phyloP scores from a whole-genome alignment of 2,329 filamentous ascomycete genomes.

The Bipolaris sorokiniana region DNA sequence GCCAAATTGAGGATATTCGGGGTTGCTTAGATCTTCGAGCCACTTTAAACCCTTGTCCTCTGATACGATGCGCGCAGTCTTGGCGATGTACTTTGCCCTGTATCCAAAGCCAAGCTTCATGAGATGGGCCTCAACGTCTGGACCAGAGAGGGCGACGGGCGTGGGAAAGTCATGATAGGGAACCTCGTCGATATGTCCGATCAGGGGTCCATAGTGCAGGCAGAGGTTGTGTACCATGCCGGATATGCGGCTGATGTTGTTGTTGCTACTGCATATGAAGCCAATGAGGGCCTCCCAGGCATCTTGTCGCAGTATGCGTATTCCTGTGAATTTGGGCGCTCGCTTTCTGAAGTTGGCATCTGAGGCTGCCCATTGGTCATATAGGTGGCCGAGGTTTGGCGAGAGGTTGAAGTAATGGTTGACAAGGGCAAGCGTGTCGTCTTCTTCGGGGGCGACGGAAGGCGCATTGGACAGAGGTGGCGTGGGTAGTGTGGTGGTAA shows the following conservation, averaged over 20 bases:
- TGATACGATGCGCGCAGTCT: slow-evolving; percentile 79
- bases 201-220: slow-evolving; percentile 77
- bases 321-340: slow-evolving; percentile 84
- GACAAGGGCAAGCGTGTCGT: slow-evolving; percentile 78
- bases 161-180: slow-evolving; percentile 87
- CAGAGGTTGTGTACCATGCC: slow-evolving; percentile 97
- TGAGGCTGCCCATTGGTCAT: slow-evolving; percentile 82
- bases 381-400: slow-evolving; percentile 76
- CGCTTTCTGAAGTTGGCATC: slow-evolving; percentile 90
- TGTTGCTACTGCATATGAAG: slow-evolving; percentile 99
- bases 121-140: slow-evolving; percentile 79
- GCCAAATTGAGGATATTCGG: slow-evolving; percentile 69
- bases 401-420: slow-evolving; percentile 86
- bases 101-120: slow-evolving; percentile 91
- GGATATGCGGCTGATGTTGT: slow-evolving; percentile 93
- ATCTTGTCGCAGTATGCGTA: slow-evolving; percentile 92
- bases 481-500: slow-evolving; percentile 44
- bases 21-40: slow-evolving; percentile 80
- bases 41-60: slow-evolving; percentile 71
- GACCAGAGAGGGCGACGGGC: slow-evolving; percentile 73
- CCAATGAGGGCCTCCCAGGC: slow-evolving; percentile 92
- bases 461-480: slow-evolving; percentile 49
- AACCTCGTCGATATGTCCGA: slow-evolving; percentile 72
- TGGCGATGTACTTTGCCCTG: slow-evolving; percentile 86
- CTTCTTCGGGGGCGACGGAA: slow-evolving; percentile 49